These are phyloP conservation scores for Penicillium brevicompactum DNA, from an alignment of 2,329 filamentous ascomycete genomes.

Conservation along the genomic window DNA sequence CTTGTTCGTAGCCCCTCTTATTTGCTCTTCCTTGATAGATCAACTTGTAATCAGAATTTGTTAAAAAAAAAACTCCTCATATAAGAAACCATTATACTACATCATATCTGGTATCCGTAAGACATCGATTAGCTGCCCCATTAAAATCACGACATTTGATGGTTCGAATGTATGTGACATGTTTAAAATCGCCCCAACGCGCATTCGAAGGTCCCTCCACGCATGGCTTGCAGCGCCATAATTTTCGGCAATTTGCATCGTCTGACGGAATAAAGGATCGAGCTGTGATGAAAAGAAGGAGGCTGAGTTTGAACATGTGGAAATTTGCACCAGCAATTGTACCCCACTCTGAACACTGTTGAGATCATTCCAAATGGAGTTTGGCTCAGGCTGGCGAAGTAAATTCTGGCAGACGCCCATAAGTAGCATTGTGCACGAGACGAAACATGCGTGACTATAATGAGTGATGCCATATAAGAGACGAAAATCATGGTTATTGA, in stretches of 20 bases:
- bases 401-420: not conserved
- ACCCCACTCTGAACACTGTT: not conserved
- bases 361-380: not conserved
- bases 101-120: not conserved
- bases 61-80: no score
- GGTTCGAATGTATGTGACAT: not conserved
- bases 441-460: not conserved
- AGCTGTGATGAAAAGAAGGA: not conserved
- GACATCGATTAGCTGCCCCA: not conserved
- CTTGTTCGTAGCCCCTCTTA: no score
- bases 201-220: not conserved
- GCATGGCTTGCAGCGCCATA: not conserved
- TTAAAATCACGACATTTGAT: not conserved
- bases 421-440: not conserved
- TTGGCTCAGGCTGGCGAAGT: not conserved
- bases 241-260: not conserved
- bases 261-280: not conserved
- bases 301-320: not conserved
- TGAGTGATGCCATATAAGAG: not conserved
- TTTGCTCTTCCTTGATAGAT: no score
- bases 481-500: not conserved
- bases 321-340: not conserved
- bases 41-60: no score
- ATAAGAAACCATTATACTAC: no score
- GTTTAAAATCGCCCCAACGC: not conserved